Percentiles rank a stretch among this genome's conserved stretches.
These are phyloP conservation scores for Chlorociboria aeruginascens DNA, from an alignment of 495 filamentous ascomycete genomes.

Conservation along the genomic window DNA sequence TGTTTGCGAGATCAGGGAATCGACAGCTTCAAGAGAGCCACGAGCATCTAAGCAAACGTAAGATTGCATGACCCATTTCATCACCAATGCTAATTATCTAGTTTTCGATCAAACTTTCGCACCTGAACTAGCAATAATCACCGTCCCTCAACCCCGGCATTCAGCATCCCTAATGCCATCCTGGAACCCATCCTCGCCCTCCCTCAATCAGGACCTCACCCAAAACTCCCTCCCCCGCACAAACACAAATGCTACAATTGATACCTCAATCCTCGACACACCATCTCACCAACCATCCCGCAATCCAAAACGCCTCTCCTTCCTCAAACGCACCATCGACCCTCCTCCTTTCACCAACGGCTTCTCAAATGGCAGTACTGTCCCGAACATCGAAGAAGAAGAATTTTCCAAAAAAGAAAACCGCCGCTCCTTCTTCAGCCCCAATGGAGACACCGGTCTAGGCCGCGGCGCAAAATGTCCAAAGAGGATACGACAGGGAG, in stretches of 20 bases:
- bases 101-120: slow-evolving; percentile 52
- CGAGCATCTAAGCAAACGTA: too few relatives aligned
- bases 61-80: too few relatives aligned
- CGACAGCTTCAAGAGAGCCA: background rate
- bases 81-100: slow-evolving; percentile 9
- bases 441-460: background rate
- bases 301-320: background rate
- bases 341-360: background rate
- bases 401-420: background rate
- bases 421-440: slow-evolving; percentile 2
- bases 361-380: too few relatives aligned
- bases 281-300: background rate
- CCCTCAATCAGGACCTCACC: background rate
- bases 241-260: slow-evolving; percentile 10
- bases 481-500: slow-evolving; percentile 2
- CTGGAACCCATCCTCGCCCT: slow-evolving; percentile 1
- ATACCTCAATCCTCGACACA: slow-evolving; percentile 12
- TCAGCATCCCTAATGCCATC: slow-evolving; percentile 1
- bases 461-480: background rate
- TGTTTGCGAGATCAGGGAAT: slow-evolving; percentile 44
- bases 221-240: background rate
- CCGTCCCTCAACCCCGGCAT: slow-evolving; percentile 15
- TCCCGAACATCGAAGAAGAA: too few relatives aligned
- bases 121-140: slow-evolving; percentile 46
- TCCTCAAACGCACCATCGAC: background rate